phyloP scores from a whole-genome alignment of 352 stramenopile species.

The Globisporangium radiosum region DNA sequence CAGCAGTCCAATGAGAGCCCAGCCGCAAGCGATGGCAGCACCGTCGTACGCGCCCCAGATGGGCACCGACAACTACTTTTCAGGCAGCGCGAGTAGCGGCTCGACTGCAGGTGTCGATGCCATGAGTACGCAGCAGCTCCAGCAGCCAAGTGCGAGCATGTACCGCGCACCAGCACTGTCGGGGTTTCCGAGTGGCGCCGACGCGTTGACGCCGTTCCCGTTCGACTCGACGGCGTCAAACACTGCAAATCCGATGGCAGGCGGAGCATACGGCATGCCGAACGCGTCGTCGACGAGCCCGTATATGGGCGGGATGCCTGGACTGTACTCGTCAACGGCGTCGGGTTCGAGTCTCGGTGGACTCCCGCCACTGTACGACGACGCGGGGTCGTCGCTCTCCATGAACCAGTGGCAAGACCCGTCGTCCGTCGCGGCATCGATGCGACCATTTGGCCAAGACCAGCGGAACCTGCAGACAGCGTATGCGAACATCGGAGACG shows the following conservation, averaged over 20 bases:
- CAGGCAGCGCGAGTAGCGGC: not conserved
- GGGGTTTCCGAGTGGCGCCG: conserved; percentile 4
- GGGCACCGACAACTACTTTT: not conserved
- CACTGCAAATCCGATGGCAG: conserved; percentile 9
- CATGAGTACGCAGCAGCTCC: conserved; percentile 2
- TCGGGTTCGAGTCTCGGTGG: conserved; percentile 18
- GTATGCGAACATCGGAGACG: conserved; percentile 7
- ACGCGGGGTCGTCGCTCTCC: conserved; percentile 11
- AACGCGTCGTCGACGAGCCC: conserved; percentile 13
- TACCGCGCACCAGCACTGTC: conserved; percentile 5
- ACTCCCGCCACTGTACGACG: conserved; percentile 22
- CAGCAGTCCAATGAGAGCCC: not conserved
- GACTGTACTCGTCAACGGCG: conserved; percentile 16
- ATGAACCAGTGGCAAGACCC: conserved; percentile 14
- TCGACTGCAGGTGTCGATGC: conserved; percentile 5
- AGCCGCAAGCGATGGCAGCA: not conserved
- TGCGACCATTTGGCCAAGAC: conserved; percentile 10
- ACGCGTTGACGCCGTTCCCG: conserved; percentile 25
- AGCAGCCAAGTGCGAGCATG: conserved; percentile 7
- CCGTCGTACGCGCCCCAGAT: not conserved
- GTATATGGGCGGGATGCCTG: conserved; percentile 28
- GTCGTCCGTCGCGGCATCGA: conserved; percentile 9
- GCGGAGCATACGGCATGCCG: conserved; percentile 14
- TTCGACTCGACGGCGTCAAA: conserved; percentile 24
- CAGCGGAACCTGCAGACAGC: conserved; percentile 4